Evolutionary conservation across 2,329 filamentous ascomycete genomes (phyloP).

Genomic region (Mycosphaerella arachidis): DNA sequence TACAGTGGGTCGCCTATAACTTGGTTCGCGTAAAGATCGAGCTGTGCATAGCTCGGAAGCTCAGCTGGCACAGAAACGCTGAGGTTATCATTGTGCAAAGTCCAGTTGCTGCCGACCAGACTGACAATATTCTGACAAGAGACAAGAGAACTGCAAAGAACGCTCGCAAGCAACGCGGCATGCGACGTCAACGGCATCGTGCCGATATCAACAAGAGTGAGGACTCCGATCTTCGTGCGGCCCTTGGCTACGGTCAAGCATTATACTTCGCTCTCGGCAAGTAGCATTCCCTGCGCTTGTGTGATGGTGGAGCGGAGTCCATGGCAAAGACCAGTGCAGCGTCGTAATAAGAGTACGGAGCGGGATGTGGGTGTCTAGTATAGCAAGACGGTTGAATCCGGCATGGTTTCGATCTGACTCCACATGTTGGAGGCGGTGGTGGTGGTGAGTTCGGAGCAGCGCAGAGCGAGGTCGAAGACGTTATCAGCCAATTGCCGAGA

Average conservation of each 20-base stretch:
- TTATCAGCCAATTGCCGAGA: too few relatives aligned
- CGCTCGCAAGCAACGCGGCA: not conserved
- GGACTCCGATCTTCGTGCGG: not conserved
- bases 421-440: not conserved
- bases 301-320: not conserved
- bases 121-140: conserved; percentile 37
- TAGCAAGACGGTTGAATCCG: not conserved
- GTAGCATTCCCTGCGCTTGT: not conserved
- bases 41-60: conserved; percentile 56
- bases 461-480: not conserved
- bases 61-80: conserved; percentile 52
- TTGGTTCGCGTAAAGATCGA: conserved; percentile 52
- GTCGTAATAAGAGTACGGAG: not conserved
- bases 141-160: not conserved
- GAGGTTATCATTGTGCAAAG: conserved; percentile 37
- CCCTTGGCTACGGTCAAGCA: not conserved
- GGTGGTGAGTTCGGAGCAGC: not conserved
- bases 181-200: not conserved
- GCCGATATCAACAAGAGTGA: not conserved
- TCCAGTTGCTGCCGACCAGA: conserved; percentile 36
- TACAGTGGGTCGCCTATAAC: conserved; percentile 53
- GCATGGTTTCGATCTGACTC: not conserved
- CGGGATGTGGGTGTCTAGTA: not conserved
- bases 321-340: not conserved
- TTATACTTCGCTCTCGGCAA: not conserved